phyloP scores from a whole-genome alignment of 139 green algal species.

The Ettlia oleoabundans region DNA sequence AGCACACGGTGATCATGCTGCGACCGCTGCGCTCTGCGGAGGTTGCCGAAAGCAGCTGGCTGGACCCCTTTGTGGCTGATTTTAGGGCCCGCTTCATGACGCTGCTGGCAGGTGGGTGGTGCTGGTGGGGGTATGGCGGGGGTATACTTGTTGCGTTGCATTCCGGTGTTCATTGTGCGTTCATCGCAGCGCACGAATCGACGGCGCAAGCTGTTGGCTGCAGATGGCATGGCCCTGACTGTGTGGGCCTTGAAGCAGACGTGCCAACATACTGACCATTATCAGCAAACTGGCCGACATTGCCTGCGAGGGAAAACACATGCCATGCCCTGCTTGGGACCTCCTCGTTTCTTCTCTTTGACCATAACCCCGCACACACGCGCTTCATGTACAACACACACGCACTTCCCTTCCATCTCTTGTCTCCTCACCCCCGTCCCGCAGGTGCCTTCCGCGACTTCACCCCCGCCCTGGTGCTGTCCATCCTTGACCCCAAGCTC shows the following conservation, averaged over 20 bases:
- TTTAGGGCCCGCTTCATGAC: constrained; percentile 71
- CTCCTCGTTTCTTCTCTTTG: neutral
- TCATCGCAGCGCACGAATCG: too few species aligned
- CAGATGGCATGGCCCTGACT: too few species aligned
- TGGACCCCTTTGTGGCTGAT: constrained; percentile 83
- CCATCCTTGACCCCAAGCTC: constrained; percentile 87
- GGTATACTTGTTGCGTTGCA: too few species aligned
- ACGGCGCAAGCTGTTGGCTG: too few species aligned
- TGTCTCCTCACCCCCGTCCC: neutral
- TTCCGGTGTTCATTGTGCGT: too few species aligned
- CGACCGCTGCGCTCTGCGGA: constrained; percentile 71
- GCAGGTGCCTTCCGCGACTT: constrained; percentile 61
- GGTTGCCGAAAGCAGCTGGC: constrained; percentile 72
- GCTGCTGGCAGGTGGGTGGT: constrained; percentile 47
- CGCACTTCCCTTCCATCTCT: neutral
- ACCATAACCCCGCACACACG: neutral
- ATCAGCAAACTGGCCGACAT: too few species aligned
- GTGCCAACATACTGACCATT: too few species aligned
- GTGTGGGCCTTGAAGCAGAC: too few species aligned
- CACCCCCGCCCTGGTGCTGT: constrained; percentile 80
- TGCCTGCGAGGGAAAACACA: too few species aligned
- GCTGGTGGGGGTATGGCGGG: too few species aligned
- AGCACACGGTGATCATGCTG: constrained; percentile 95
- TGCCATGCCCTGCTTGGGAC: too few species aligned
- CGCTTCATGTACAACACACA: too few species aligned